Percentiles rank a stretch among this genome's conserved stretches.
Conservation (phyloP, 139 green algal species). For the Coelastrella sp. region DNA sequence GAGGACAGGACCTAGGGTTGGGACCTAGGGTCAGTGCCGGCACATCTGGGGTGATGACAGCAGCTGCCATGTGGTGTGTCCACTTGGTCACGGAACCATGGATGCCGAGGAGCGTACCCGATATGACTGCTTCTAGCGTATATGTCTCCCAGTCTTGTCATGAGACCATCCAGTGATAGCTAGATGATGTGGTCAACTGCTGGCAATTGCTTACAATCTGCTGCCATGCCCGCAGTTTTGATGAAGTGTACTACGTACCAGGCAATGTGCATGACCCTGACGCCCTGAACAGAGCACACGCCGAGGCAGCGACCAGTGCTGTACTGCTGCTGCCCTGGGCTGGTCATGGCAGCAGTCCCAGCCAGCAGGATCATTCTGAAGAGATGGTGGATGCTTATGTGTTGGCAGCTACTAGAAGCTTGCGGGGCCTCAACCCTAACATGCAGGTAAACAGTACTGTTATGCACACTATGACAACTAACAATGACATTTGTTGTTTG, state of each 20-base stretch:
- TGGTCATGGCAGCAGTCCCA: neutral
- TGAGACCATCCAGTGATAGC: neutral
- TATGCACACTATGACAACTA: no score
- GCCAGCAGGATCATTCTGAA: neutral
- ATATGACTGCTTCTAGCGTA: no score
- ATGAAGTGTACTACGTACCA: slow-evolving; percentile 1
- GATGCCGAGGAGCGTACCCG: no score
- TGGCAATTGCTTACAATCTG: neutral
- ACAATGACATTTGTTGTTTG: no score
- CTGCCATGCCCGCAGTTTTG: slow-evolving; percentile 4
- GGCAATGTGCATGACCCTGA: slow-evolving; percentile 1
- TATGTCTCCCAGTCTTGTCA: neutral
- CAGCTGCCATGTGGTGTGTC: no score
- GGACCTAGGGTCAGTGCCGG: no score
- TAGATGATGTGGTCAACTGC: neutral
- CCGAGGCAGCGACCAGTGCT: neutral
- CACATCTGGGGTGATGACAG: no score
- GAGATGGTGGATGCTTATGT: slow-evolving; percentile 2
- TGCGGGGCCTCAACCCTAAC: slow-evolving; percentile 5
- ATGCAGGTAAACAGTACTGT: neutral
- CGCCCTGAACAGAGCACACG: neutral
- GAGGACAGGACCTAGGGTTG: no score
- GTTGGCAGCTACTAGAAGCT: neutral
- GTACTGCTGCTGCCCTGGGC: slow-evolving; percentile 29
- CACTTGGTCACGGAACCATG: no score